Conservation (phyloP, 2,329 filamentous ascomycete species). For the Trichoderma breve region DNA sequence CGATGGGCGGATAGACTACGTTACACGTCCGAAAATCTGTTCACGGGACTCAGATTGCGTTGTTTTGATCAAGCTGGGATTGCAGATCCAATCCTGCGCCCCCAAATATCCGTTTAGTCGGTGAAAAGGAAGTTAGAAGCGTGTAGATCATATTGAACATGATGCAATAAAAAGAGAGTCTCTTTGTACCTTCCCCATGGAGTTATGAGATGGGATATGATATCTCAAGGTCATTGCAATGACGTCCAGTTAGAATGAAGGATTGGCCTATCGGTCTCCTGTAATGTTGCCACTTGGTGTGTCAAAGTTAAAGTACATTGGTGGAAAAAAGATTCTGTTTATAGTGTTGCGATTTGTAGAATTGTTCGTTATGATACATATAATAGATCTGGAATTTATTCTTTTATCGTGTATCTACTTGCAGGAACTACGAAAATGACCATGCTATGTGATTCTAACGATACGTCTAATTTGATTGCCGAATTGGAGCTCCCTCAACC, state of each 20-base stretch:
- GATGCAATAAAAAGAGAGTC: neutral
- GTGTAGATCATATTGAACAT: neutral
- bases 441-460: neutral
- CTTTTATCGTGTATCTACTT: neutral
- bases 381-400: neutral
- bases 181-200: neutral
- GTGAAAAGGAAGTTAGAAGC: neutral
- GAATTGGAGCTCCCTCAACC: slow-evolving; percentile 22
- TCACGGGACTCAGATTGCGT: neutral
- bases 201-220: neutral
- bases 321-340: neutral
- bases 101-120: neutral
- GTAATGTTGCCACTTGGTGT: neutral
- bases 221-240: neutral
- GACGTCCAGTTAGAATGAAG: neutral
- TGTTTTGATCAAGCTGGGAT: neutral
- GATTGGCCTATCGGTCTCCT: neutral
- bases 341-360: neutral
- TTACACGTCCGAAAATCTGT: neutral
- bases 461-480: neutral
- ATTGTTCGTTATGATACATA: neutral
- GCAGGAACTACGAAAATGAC: neutral
- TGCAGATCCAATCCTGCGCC: neutral
- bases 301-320: neutral
- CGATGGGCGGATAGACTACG: neutral